Evolutionary conservation across 768 basidiomycete species (phyloP).

Genomic region (Amanita subjunquillea): DNA sequence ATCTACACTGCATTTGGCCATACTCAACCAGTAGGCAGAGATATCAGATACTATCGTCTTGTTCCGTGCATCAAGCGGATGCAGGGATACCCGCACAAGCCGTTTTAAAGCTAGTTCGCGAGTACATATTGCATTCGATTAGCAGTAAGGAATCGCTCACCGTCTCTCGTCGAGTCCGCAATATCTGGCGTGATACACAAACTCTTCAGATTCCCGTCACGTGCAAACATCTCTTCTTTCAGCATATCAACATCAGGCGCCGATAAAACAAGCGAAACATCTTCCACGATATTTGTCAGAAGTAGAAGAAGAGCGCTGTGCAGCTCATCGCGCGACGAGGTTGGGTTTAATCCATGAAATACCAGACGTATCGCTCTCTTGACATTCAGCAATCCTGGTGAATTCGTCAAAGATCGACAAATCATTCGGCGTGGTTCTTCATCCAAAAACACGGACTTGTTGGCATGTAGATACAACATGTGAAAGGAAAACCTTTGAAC

Average conservation of each 20-base stretch:
- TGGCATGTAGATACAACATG: conserved; percentile 30
- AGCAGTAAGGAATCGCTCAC: conserved; percentile 12
- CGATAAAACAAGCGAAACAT: conserved; percentile 16
- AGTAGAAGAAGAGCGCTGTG: conserved; percentile 24
- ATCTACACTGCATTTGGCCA: conserved; percentile 9
- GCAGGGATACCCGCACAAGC: conserved; percentile 30
- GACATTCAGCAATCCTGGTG: conserved; percentile 17
- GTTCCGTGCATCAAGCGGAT: conserved; percentile 25
- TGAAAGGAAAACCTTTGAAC: conserved; percentile 27
- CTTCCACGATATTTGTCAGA: conserved; percentile 25
- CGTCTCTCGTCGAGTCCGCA: conserved; percentile 19
- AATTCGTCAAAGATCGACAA: conserved; percentile 17
- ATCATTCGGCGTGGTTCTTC: conserved; percentile 23
- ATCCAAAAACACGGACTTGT: conserved; percentile 15
- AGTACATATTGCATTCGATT: neutral
- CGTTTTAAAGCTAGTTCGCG: conserved; percentile 25
- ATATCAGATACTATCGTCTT: conserved; percentile 28
- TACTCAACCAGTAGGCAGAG: conserved; percentile 32
- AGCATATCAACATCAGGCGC: conserved; percentile 21
- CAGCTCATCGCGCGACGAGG: conserved; percentile 12
- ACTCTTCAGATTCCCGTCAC: conserved; percentile 19
- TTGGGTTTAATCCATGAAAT: conserved; percentile 19
- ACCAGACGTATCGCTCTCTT: conserved; percentile 29
- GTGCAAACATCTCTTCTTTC: conserved; percentile 30
- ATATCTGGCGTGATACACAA: conserved; percentile 22